Conservation (phyloP, 2,329 filamentous ascomycete species). For the Curvularia sp. region DNA sequence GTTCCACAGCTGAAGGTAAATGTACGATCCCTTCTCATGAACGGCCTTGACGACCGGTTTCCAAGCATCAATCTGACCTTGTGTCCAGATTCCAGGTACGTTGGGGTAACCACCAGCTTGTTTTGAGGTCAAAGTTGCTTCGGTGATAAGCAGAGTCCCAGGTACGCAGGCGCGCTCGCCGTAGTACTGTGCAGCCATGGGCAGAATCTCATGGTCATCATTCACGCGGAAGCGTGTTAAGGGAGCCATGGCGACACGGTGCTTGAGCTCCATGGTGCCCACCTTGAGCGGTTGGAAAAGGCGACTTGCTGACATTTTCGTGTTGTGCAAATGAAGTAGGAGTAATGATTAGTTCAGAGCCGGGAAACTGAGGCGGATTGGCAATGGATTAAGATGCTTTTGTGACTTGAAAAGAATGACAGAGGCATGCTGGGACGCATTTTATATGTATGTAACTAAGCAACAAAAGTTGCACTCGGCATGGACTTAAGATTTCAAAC, state of each 20-base stretch:
- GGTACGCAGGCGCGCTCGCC: constrained; percentile 59
- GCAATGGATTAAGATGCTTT: neutral
- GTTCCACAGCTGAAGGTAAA: constrained; percentile 69
- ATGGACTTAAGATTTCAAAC: constrained; percentile 12
- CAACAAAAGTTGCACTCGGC: neutral
- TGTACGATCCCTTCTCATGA: constrained; percentile 66
- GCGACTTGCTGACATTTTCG: constrained; percentile 36
- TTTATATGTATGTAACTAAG: constrained; percentile 10
- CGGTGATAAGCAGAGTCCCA: constrained; percentile 66
- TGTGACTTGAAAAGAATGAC: neutral
- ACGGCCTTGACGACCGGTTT: constrained; percentile 66
- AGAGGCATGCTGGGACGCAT: neutral
- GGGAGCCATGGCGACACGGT: constrained; percentile 48
- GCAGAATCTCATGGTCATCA: constrained; percentile 57
- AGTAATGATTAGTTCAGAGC: neutral
- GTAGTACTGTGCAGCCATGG: constrained; percentile 60
- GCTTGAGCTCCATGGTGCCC: constrained; percentile 43
- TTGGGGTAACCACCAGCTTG: constrained; percentile 58
- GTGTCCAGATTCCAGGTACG: constrained; percentile 64
- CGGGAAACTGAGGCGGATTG: too few relatives aligned
- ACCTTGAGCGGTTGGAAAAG: constrained; percentile 49
- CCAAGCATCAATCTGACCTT: constrained; percentile 62
- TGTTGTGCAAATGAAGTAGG: constrained; percentile 1
- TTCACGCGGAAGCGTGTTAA: constrained; percentile 52
- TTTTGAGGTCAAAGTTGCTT: constrained; percentile 61